Evolutionary conservation across 2,329 filamentous ascomycete genomes (phyloP), one percentile per base, ranked within the genome.

Genomic region (Ophiocordyceps unilateralis): DNA sequence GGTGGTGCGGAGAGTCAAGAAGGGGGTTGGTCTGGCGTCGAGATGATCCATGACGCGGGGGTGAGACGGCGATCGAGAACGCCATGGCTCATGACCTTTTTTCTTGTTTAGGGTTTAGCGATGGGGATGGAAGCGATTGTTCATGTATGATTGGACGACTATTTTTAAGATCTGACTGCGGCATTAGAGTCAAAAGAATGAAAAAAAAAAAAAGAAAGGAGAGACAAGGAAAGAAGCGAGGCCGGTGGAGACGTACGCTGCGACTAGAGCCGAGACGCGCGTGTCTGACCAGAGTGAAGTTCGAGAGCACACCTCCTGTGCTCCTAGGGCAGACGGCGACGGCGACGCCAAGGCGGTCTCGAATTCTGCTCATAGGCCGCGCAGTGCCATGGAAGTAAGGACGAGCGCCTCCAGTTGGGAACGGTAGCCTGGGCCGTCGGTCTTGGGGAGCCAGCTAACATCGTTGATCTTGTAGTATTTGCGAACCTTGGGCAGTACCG

Each of bases 401-500:
- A 89, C 67, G 37, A 83, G 67, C 43, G 73, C 68, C 55, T 93
- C 84, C 38, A 83, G 65, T 52, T 82, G 73, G 45, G 57, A 65
- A 44, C 58, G 63, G 53, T 64, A 69, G 47, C 61, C 54, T 15
- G 3, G 15, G 19, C 52, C 49, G 21, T 66, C 59, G 43, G 70
- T 64, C 47, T 61, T 61, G 9, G 68, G 64, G 2, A 76, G 53
- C 50, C 67, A 70, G 40, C 65, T 61, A n/a, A 75, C 56, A 8
- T 70, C 67, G 48, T 82, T 82, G 24, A 95, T 63, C 58, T 93
- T 93, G 62, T 95, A 95, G 48, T 84, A 78, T 63, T 93, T 95
- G 55, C 75, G 76, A 26, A 95, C 73, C 54, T 78, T 81, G 20
- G 66, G 58, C 52, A 81, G 58, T 55, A 93, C 84, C 2, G 78